phyloP scores from a whole-genome alignment of 1,284 basidiomycete genomes.

The Puccinia sorghi region DNA sequence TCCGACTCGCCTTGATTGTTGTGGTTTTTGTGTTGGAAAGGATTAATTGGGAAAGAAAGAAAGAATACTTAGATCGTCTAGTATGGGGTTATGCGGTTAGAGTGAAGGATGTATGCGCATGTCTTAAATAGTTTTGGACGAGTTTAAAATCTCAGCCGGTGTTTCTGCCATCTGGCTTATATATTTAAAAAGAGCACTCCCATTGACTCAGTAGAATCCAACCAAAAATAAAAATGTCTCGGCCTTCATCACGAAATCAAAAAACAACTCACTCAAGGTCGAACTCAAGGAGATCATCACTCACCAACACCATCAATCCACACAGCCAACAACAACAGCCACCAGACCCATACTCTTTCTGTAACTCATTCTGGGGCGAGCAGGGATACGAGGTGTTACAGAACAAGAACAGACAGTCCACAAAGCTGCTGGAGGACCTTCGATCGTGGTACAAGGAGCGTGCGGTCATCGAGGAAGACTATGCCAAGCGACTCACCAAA shows the following conservation, averaged over 20 bases:
- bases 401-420: constrained; percentile 40
- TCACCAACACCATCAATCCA: neutral
- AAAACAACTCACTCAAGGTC: constrained; percentile 2
- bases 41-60: no score
- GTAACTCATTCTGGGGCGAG: constrained; percentile 47
- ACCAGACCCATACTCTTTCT: constrained; percentile 38
- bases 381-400: constrained; percentile 30
- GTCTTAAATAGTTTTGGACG: no score
- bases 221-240: neutral
- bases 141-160: no score
- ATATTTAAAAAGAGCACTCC: no score
- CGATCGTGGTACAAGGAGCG: constrained; percentile 56
- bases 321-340: neutral
- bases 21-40: no score
- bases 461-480: constrained; percentile 87
- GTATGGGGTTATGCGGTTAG: no score
- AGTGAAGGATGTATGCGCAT: no score
- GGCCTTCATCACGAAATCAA: neutral
- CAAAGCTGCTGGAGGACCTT: constrained; percentile 40
- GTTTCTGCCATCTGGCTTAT: no score
- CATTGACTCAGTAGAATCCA: no score
- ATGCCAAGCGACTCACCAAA: constrained; percentile 81
- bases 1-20: no score
- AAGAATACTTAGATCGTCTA: no score
- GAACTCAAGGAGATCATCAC: neutral